A percentile compares a stretch with the other conserved stretches of the same genome.
phyloP scores from a whole-genome alignment of 768 basidiomycete genomes.

The Mycena vitilis region DNA sequence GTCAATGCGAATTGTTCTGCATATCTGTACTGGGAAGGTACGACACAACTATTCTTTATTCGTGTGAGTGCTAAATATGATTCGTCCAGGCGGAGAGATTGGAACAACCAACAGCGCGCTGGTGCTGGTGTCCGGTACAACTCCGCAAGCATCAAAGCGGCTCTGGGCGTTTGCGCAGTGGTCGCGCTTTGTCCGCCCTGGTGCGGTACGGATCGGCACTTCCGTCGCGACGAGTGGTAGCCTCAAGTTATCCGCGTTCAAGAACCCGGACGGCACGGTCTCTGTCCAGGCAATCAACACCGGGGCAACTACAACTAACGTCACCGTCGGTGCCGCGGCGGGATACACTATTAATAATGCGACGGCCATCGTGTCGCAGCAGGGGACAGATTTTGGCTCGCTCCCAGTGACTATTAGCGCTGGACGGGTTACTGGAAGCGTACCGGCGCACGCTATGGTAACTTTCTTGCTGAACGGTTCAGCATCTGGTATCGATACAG shows the following conservation, averaged over 20 bases:
- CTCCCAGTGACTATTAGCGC: slow-evolving; percentile 11
- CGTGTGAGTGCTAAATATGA: no score
- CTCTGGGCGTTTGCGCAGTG: slow-evolving; percentile 34
- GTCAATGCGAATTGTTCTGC: slow-evolving; percentile 25
- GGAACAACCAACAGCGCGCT: slow-evolving; percentile 26
- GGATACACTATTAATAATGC: slow-evolving; percentile 17
- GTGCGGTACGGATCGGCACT: slow-evolving; percentile 31
- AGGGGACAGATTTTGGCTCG: slow-evolving; percentile 15
- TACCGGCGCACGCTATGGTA: slow-evolving; percentile 26
- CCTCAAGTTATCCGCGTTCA: slow-evolving; percentile 28
- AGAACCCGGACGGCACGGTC: slow-evolving; percentile 25
- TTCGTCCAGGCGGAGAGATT: slow-evolving; percentile 26
- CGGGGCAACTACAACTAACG: background rate
- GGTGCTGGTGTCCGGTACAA: slow-evolving; percentile 22
- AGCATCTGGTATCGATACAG: background rate
- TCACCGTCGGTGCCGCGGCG: slow-evolving; percentile 1
- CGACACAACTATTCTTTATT: no score
- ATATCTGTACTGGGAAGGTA: slow-evolving; percentile 28
- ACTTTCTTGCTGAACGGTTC: slow-evolving; percentile 23
- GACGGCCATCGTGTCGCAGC: slow-evolving; percentile 15
- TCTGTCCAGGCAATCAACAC: slow-evolving; percentile 29
- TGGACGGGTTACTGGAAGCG: slow-evolving; percentile 11
- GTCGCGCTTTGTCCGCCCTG: slow-evolving; percentile 30
- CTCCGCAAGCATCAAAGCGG: slow-evolving; percentile 20
- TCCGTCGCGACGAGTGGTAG: background rate